Evolutionary conservation across 148 eudicot genomes (phyloP).

Genomic region (Arbutus unedo): DNA sequence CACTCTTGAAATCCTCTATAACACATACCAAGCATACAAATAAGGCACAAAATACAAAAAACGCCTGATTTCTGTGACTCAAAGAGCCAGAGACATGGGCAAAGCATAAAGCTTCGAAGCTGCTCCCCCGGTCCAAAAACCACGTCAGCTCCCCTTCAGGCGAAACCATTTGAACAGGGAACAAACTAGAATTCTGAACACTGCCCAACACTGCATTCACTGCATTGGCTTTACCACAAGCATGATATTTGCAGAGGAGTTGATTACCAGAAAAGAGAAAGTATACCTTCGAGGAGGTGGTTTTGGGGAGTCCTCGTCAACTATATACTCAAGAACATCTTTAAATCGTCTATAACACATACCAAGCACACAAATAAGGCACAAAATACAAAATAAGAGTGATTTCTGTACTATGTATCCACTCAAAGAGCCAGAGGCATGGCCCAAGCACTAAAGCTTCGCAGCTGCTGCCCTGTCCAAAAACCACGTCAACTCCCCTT

Average conservation of each 20-base stretch:
- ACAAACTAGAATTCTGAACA: conserved; percentile 21
- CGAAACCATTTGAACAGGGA: conserved; percentile 44
- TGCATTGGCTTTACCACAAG: conserved; percentile 39
- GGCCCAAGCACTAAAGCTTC: conserved; percentile 27
- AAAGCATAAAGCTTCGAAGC: conserved; percentile 40
- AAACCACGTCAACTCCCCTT: conserved; percentile 47
- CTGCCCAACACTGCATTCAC: conserved; percentile 37
- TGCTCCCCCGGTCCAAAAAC: conserved; percentile 50
- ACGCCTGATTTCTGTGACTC: background rate
- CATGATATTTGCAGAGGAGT: conserved; percentile 40
- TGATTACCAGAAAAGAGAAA: conserved; percentile 56
- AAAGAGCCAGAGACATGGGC: background rate
- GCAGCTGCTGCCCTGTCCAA: conserved; percentile 53
- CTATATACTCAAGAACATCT: background rate
- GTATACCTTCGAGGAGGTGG: conserved; percentile 66
- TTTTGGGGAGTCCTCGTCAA: conserved; percentile 53
- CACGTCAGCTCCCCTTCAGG: conserved; percentile 47
- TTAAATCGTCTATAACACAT: background rate
- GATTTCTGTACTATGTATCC: no score
- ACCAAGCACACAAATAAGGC: background rate
- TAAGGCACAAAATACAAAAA: background rate
- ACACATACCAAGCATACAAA: background rate
- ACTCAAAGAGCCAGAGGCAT: background rate
- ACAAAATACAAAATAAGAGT: no score
- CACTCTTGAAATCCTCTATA: background rate